phyloP scores from a whole-genome alignment of 2,329 filamentous ascomycete species.

The Zarea fungicola region DNA sequence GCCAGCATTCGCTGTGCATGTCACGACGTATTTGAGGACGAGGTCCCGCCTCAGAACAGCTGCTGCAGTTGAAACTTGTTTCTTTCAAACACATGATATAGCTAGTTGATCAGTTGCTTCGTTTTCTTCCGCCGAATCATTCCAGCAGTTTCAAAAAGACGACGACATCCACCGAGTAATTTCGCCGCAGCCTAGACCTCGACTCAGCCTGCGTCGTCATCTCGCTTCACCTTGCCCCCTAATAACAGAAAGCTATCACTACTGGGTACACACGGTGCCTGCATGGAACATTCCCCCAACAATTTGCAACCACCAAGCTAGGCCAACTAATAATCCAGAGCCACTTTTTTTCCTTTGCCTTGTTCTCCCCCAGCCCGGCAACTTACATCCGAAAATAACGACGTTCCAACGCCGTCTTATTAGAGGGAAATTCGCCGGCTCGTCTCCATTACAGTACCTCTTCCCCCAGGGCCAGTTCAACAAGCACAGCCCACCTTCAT shows the following conservation, averaged over 20 bases:
- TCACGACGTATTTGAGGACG: neutral
- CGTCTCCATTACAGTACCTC: no score
- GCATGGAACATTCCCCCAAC: no score
- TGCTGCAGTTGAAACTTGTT: neutral
- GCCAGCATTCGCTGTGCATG: constrained; percentile 1
- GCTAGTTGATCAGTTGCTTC: no score
- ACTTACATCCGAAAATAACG: neutral
- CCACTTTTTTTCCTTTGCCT: no score
- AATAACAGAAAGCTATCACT: neutral
- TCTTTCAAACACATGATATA: neutral
- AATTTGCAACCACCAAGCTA: constrained; percentile 1
- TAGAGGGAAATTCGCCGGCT: no score
- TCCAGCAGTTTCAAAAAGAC: no score
- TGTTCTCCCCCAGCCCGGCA: neutral
- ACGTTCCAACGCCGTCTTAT: neutral
- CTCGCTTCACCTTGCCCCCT: neutral
- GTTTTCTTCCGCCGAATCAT: no score
- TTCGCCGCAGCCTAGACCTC: neutral
- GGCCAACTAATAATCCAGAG: no score
- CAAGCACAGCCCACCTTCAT: neutral
- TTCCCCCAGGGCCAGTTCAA: neutral
- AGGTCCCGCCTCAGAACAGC: neutral
- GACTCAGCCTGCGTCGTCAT: constrained; percentile 12
- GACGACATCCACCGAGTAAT: no score
- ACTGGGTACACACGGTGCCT: no score